Conservation (phyloP, 179 eudicot species). For the Silene noctiflora region DNA sequence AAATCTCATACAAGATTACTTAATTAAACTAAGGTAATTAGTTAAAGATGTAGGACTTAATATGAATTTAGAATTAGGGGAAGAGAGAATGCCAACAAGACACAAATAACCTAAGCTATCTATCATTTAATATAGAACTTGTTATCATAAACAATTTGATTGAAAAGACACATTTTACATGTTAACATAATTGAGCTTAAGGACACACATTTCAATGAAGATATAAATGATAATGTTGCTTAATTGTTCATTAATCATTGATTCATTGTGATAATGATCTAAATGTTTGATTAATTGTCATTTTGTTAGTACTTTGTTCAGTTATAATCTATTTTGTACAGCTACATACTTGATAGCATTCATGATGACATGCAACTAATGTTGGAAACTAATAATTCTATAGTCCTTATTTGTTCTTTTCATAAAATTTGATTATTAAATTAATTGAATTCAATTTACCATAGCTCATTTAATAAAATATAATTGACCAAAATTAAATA, state of each 20-base stretch:
- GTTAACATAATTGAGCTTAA: background rate
- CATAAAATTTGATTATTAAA: background rate
- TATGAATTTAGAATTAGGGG: background rate
- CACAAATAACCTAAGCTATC: no score
- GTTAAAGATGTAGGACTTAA: no score
- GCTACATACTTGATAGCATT: background rate
- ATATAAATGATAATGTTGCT: background rate
- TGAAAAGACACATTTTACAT: background rate
- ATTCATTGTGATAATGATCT: background rate
- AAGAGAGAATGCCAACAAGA: background rate
- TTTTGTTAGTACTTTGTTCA: background rate
- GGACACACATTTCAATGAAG: background rate
- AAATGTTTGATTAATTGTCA: background rate
- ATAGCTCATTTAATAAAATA: background rate
- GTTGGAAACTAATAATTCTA: background rate
- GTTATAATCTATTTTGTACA: background rate
- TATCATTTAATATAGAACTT: background rate
- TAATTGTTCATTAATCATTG: background rate
- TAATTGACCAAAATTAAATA: background rate
- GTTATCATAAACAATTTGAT: background rate
- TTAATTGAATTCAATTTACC: no score
- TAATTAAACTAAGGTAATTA: no score
- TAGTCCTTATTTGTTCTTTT: background rate
- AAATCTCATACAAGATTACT: no score
- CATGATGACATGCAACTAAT: background rate